These are phyloP conservation scores for Stellera chamaejasme DNA, from an alignment of 345 rosid species.

Conservation along the genomic window DNA sequence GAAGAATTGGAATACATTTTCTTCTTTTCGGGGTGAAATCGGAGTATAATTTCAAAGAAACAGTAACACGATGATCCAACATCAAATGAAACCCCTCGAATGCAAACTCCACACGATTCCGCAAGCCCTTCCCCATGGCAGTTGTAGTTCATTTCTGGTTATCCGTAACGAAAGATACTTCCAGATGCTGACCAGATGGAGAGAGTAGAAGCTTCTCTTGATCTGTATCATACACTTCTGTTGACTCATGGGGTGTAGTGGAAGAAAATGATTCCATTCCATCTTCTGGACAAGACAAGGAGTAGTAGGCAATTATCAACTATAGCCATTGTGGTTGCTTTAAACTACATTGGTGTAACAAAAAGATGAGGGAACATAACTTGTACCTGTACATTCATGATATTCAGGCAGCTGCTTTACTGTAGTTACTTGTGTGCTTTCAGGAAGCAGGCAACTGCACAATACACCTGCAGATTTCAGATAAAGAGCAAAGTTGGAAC, in stretches of 20 bases:
- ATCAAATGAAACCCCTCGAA: conserved; percentile 1
- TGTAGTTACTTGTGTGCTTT: conserved; percentile 64
- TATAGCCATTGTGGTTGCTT: too few relatives aligned
- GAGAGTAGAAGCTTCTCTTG: conserved; percentile 47
- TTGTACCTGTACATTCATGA: conserved; percentile 36
- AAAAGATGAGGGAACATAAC: background rate
- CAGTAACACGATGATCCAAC: conserved; percentile 5
- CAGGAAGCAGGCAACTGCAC: conserved; percentile 74
- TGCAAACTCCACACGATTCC: background rate
- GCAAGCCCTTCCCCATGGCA: background rate
- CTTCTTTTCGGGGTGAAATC: too few relatives aligned
- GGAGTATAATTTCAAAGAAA: conserved; percentile 1
- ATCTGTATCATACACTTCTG: conserved; percentile 41
- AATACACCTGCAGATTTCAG: conserved; percentile 37
- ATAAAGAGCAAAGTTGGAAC: conserved; percentile 2
- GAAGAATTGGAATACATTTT: conserved; percentile 1
- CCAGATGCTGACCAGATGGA: conserved; percentile 20
- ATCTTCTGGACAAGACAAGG: conserved; percentile 25
- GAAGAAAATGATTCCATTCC: conserved; percentile 35
- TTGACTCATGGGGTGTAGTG: conserved; percentile 26
- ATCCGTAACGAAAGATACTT: conserved; percentile 53
- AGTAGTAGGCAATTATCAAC: background rate
- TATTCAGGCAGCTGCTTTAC: conserved; percentile 59
- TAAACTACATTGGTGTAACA: background rate
- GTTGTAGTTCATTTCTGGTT: conserved; percentile 12